These are phyloP conservation scores for Prunus campanulata DNA, from an alignment of 306 rosid species.

Conservation along the genomic window DNA sequence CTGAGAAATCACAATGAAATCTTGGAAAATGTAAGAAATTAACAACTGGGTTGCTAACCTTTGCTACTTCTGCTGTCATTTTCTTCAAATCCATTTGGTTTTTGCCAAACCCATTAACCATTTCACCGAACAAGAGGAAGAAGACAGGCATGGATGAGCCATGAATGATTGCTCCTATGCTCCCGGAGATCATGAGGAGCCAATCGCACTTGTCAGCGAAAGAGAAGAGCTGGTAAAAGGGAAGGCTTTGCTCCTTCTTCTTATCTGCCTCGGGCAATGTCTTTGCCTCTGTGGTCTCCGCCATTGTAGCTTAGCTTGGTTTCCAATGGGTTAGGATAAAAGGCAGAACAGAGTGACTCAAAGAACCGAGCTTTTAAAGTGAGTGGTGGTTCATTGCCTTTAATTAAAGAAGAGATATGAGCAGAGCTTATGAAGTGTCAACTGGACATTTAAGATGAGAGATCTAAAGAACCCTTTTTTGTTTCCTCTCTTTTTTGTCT, in stretches of 20 bases:
- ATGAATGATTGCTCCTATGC: conserved; percentile 85
- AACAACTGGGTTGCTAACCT: conserved; percentile 40
- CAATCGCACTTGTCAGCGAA: conserved; percentile 87
- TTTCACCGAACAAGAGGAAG: conserved; percentile 90
- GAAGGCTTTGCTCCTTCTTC: conserved; percentile 91
- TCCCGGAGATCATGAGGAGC: conserved; percentile 72
- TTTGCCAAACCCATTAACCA: conserved; percentile 95
- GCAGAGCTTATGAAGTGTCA: conserved; percentile 7
- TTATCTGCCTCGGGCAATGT: conserved; percentile 84
- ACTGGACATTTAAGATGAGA: conserved; percentile 38
- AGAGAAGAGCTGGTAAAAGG: conserved; percentile 82
- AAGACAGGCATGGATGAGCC: conserved; percentile 98
- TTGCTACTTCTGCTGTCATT: conserved; percentile 91
- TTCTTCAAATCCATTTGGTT: conserved; percentile 78
- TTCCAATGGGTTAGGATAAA: background rate
- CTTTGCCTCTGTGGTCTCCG: conserved; percentile 33
- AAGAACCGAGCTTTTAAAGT: conserved; percentile 11
- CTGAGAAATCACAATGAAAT: conserved; percentile 21
- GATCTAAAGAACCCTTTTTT: conserved; percentile 28
- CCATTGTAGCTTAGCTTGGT: conserved; percentile 2
- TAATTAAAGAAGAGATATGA: background rate
- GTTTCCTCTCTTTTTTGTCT: conserved; percentile 28
- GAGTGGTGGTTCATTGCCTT: conserved; percentile 35
- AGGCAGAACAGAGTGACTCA: background rate
- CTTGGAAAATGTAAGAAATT: background rate